Evolutionary conservation across 805 yeast species (phyloP).

Genomic region (Yamadazyma akitaensis): DNA sequence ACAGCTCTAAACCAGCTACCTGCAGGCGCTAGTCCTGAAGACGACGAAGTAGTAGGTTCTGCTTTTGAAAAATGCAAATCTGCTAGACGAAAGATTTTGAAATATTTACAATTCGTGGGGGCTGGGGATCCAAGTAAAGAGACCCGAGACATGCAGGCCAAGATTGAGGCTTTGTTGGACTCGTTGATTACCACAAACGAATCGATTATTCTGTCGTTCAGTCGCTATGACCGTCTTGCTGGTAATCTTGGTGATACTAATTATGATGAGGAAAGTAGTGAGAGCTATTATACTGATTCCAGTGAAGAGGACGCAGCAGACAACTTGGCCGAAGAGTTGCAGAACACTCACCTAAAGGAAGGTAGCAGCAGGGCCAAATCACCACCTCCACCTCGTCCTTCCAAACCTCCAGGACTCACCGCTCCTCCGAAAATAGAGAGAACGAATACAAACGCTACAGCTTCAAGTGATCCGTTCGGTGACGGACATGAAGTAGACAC

Average conservation of each 20-base stretch:
- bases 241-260: constrained; percentile 39
- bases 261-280: constrained; percentile 32
- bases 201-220: constrained; percentile 72
- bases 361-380: constrained; percentile 11
- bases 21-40: constrained; percentile 56
- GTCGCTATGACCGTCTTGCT: constrained; percentile 58
- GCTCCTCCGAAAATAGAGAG: constrained; percentile 16
- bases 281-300: constrained; percentile 39
- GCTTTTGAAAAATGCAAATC: constrained; percentile 73
- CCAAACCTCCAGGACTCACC: constrained; percentile 17
- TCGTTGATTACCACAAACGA: constrained; percentile 86
- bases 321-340: constrained; percentile 17
- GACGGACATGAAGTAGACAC: constrained; percentile 24
- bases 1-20: constrained; percentile 44
- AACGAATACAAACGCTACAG: constrained; percentile 25
- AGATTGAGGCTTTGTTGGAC: constrained; percentile 83
- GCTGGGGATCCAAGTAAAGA: constrained; percentile 37
- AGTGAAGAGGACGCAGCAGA: constrained; percentile 15
- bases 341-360: constrained; percentile 6
- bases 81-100: constrained; percentile 71
- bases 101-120: constrained; percentile 80
- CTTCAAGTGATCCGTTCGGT: constrained; percentile 39
- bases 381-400: constrained; percentile 29
- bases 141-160: constrained; percentile 22
- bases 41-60: constrained; percentile 56